phyloP scores from a whole-genome alignment of 306 rosid genomes.

The Fagus sylvatica region DNA sequence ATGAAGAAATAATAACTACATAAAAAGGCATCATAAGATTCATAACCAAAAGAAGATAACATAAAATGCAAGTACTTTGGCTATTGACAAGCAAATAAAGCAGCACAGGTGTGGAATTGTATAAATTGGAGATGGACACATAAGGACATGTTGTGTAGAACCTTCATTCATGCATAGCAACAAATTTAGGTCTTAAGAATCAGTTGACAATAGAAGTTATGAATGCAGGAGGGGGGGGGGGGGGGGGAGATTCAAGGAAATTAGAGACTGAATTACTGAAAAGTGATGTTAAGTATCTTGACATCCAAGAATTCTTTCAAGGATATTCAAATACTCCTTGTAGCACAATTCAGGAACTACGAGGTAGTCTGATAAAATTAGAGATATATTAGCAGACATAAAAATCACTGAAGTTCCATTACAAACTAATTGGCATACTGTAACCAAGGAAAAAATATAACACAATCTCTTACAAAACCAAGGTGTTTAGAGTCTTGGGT shows the following conservation, averaged over 20 bases:
- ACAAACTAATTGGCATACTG: neutral
- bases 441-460: neutral
- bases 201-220: neutral
- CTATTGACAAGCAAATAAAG: too few species aligned
- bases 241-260: neutral
- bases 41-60: too few species aligned
- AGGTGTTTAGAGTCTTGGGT: neutral
- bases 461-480: neutral
- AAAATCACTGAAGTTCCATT: neutral
- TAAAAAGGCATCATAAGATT: too few species aligned
- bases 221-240: neutral
- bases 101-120: too few species aligned
- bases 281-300: neutral
- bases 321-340: neutral
- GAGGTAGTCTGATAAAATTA: neutral
- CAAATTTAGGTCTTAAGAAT: neutral
- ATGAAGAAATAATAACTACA: too few species aligned
- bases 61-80: too few species aligned
- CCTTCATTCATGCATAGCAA: neutral
- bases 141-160: neutral
- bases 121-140: neutral
- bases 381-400: neutral
- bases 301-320: neutral
- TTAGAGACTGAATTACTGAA: neutral
- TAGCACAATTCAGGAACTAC: neutral